Evolutionary conservation across 1,284 basidiomycete genomes (phyloP), one percentile per base, ranked within the genome.

Genomic region (Rhodotorula sp.): DNA sequence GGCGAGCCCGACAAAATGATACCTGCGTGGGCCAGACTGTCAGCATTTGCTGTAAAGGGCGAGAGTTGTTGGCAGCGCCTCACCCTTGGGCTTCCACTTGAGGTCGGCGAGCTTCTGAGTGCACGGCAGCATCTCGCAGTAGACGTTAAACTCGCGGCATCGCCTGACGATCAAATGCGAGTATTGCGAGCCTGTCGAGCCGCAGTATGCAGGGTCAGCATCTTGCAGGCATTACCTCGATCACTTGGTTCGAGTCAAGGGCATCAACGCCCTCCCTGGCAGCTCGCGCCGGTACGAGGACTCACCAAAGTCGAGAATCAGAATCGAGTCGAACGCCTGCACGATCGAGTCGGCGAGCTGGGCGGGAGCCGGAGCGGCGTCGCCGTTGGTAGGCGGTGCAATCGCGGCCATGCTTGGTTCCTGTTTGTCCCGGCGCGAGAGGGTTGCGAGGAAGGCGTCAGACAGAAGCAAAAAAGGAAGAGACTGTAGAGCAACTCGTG

Each of bases 1-100:
- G 97, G 97, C 20, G 97, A 98, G 69, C 97, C 97, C 59, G 95
- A 98, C 58, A 99, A 87, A 80, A 99, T 98, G 81, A 99, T 91
- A 73, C 97, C 94, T 95, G 76, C 39, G 29, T 2, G 20, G 12
- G 39, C 26, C n/a, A 12, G 57, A 39, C 34, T 34, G 3, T 56
- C 34, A 39, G 54, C 21, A 8, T 0, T 0, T 34, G 1, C 62
- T 26, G 29, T n/a, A 51, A 34, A 21, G 43, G 39, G 12, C 47
- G 29, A 14, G 29, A 34, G 48, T n/a, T 46, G 39, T n/a, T 52
- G 23, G 3, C 43, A 16, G 51, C n/a, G 54, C 18, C 81, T 66
- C 68, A 93, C 94, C 96, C 85, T 96, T 97, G 4, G 97, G 97
- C 81, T 91, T 93, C 87, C 97, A 99, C 65, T 87, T 87, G 58